Base-by-base conservation (phyloP, 257 asterid genomes). In the Salvia miltiorrhiza region DNA sequence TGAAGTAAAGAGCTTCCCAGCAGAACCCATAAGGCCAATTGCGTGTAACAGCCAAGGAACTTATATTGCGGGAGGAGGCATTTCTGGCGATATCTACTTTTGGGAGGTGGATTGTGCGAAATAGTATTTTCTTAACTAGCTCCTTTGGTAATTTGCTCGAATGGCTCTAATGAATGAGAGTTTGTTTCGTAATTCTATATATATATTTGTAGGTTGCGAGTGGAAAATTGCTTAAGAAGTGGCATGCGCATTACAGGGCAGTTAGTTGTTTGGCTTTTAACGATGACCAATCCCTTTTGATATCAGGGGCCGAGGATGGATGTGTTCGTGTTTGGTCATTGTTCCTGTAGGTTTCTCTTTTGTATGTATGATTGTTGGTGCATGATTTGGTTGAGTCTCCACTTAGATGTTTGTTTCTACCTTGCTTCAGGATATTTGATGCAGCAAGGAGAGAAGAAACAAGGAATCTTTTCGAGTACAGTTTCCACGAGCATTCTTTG, bases 271-370 rank as follows among this genome's bases (percentile, higher is more conserved):
- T 91, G 85, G 72, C 78, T 9, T 91, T 94, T 77, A 82, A 84
- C 56, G 95, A 91, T 60, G 97, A 94, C 73, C 92, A 91, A 64
- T 94, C 96, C 40, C 95, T 94, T 71, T 70, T 94, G 82, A 80
- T 92, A 44, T 94, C 96, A 9, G 97, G 98, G 74, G 75, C 98
- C 0, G 98, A 89, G 69, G 99, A 94, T 81, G 99, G 98, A 70
- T 78, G 82, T 65, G 85, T 94, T 82, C 89, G 96, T n/a, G 97
- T 94, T 75, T 94, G 98, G 99, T 89, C 99, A 5, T 89, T 89
- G 70, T 83, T 91, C 79, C 77, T 83, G 99, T 91, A 88, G 70
- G 85, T 61, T 67, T 11, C 41, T 17, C 9, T 61, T 55, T 45
- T 11, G 44, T 68, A 14, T 40, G 10, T 64, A 14, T 67, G 20